Evolutionary conservation across 805 yeast genomes (phyloP), one percentile per base, ranked within the genome.

Genomic region (Teunomyces stri): DNA sequence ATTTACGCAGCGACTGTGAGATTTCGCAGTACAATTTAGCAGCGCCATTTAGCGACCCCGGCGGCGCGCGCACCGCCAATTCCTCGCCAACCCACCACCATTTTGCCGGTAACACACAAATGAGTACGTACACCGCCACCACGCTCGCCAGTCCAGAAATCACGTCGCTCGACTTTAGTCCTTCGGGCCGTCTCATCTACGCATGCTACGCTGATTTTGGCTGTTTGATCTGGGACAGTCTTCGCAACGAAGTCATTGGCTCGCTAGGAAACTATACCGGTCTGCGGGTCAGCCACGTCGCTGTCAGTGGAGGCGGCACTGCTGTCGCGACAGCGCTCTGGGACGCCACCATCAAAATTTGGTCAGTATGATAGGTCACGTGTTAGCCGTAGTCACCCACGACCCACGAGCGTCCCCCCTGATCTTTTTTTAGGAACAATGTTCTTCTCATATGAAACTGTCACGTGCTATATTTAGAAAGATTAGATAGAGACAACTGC

Each of bases 251-350:
- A 46, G 67, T 85, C 12, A 79, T 88, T 5, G 90, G 89, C 0
- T 70, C 77, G 15, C 60, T 89, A 44, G 83, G 81, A 25, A 88
- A 87, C 0, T 56, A 52, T 16, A 94, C 87, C 56, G 59, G 68
- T 9, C 81, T 80, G 51, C 73, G 84, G 41, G 76, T 87, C 7
- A 80, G 82, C 43, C 80, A 81, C 54, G 85, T 90, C 2, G 69
- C 73, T 33, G 76, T 84, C 1, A 79, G 90, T 52, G 83, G 83
- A 0, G 88, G 89, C 64, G 96, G 97, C 0, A 60, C 79, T 18
- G 90, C 85, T 0, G 75, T 90, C 7, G 82, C 85, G 47, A 87
- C 96, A 1, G 85, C 87, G 1, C 85, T 92, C 1, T 85, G 95
- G 87, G 96, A 89, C 60, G 66, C 82, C 6, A 81, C 91, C 1